Base-by-base conservation (phyloP, 2,329 filamentous ascomycete species). In the Emergomyces orientalis region DNA sequence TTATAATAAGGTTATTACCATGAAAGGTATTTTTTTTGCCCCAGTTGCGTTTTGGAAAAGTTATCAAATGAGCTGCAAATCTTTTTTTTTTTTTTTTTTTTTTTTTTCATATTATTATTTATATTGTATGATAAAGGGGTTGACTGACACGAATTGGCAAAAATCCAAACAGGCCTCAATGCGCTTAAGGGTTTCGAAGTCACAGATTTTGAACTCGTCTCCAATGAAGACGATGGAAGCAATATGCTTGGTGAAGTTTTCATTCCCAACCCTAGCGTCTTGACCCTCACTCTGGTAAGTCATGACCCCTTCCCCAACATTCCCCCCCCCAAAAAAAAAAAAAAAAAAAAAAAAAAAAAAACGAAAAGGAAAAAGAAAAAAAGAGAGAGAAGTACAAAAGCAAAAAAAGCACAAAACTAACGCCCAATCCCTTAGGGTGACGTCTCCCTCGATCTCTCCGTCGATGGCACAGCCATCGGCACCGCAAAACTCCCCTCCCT, bases 211-310 rank as follows among this genome's bases (percentile, higher is more conserved):
- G 73, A 74, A 43, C 76, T 85, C 66, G 72, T 80, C 62, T 69
- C 57, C 69, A 39, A 45, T 0, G 3, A 45, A 27, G 22, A 27
- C 1, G 79, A 82, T 65, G 79, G 78, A 55, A 77, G 78, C 63
- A 86, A 86, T 71, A 77, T 85, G 68, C 70, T 78, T 27, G 85
- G 82, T 67, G 78, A 63, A 43, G 80, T 84, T 56, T 76, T 71
- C 65, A 83, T 87, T 59, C 84, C 84, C 64, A 87, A 87, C 70
- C 84, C 84, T 0, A 83, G 82, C 1, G 77, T 84, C 62, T 75
- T 85, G 73, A 83, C 80, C 4, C 73, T 86, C 62, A 73, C 76
- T 52, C 76, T 87, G 77, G 76, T 78, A 72, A 56, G 65, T 39
- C 30, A 43, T 41, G 11, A 41, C 7, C 7, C 27, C 14, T 22